Evolutionary conservation across 2,329 filamentous ascomycete species (phyloP).

Genomic region (Neofusicoccum ribis): DNA sequence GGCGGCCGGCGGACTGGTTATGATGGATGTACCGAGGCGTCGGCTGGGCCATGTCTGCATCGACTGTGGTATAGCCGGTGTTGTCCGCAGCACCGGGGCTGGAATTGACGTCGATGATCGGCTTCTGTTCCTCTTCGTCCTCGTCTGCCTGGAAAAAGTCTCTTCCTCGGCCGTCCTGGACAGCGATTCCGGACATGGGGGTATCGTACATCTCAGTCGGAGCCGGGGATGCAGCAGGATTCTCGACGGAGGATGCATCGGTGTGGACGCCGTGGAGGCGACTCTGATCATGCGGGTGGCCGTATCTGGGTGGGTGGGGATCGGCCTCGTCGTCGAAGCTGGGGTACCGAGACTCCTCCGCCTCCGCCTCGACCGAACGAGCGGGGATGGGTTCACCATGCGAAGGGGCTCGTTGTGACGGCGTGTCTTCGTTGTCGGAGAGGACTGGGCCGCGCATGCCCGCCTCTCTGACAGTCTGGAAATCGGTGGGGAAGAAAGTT

Average conservation of each 20-base stretch:
- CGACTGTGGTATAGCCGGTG: neutral
- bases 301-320: neutral
- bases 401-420: neutral
- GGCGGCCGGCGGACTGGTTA: neutral
- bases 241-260: neutral
- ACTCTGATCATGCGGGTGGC: neutral
- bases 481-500: slow-evolving; percentile 1
- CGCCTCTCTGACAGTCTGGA: slow-evolving; percentile 4
- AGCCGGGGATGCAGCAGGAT: neutral
- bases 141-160: too few species aligned
- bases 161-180: too few species aligned
- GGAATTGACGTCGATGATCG: neutral
- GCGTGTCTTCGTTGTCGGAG: neutral
- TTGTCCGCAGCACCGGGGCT: neutral
- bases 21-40: neutral
- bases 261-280: neutral
- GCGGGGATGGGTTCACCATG: neutral
- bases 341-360: too few species aligned
- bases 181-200: too few species aligned
- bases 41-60: neutral
- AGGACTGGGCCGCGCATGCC: neutral
- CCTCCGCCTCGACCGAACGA: neutral
- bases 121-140: too few species aligned
- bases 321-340: neutral
- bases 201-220: neutral